Percentiles rank a stretch among this genome's conserved stretches.
Conservation (phyloP, 768 basidiomycete genomes). For the Auricularia auricula-judae region DNA sequence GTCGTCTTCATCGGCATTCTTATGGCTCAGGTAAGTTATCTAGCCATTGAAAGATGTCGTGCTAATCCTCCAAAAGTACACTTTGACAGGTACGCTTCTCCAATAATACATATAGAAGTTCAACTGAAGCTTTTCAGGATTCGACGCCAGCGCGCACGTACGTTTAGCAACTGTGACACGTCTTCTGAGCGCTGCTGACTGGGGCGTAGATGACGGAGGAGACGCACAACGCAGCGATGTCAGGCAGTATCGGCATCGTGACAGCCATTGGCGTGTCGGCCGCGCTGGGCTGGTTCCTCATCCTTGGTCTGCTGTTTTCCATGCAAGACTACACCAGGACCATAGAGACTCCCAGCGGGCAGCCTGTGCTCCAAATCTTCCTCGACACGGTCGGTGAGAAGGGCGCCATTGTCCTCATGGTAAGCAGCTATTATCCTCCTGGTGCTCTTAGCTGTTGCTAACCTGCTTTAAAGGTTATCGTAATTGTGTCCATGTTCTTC, state of each 20-base stretch:
- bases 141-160: conserved; percentile 65
- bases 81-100: background rate
- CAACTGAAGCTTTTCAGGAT: conserved; percentile 30
- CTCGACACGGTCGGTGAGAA: conserved; percentile 63
- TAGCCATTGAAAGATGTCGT: background rate
- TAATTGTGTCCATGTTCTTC: conserved; percentile 65
- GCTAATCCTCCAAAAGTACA: background rate
- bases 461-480: conserved; percentile 33
- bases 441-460: background rate
- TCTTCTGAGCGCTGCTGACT: background rate
- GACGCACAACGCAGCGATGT: conserved; percentile 54
- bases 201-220: conserved; percentile 60
- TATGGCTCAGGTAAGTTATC: conserved; percentile 40
- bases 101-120: background rate
- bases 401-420: conserved; percentile 68
- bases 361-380: conserved; percentile 73
- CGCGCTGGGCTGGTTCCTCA: conserved; percentile 63
- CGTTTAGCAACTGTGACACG: conserved; percentile 10
- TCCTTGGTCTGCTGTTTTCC: conserved; percentile 62
- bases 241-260: conserved; percentile 56
- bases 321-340: conserved; percentile 60
- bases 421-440: conserved; percentile 13
- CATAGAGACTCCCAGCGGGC: conserved; percentile 39
- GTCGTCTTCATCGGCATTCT: conserved; percentile 62
- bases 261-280: conserved; percentile 66